These are phyloP conservation scores for Talaromyces sp. DNA, from an alignment of 2,329 filamentous ascomycete genomes.

Conservation along the genomic window DNA sequence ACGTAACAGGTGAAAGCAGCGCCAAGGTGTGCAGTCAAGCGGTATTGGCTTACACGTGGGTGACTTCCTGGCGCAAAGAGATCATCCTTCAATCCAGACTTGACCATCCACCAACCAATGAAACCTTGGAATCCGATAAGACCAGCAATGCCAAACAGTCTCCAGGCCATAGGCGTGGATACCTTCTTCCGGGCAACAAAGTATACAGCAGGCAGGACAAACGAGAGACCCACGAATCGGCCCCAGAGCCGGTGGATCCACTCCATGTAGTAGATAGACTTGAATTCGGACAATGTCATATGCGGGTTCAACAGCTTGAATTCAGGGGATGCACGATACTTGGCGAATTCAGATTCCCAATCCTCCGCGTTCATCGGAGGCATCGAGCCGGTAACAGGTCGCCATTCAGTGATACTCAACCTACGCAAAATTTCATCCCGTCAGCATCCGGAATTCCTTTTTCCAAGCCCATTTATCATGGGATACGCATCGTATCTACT, in stretches of 20 bases:
- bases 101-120: conserved; percentile 99
- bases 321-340: conserved; percentile 90
- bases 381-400: conserved; percentile 87
- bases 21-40: conserved; percentile 83
- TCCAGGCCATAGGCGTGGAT: conserved; percentile 73
- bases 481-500: neutral
- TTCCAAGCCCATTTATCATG: neutral
- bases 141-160: conserved; percentile 78
- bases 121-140: conserved; percentile 94
- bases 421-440: conserved; percentile 49
- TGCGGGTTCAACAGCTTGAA: conserved; percentile 88
- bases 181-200: conserved; percentile 82
- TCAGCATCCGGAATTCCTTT: conserved; percentile 12
- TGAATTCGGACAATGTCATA: conserved; percentile 93
- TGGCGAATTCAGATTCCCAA: conserved; percentile 91
- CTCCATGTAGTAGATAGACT: conserved; percentile 99
- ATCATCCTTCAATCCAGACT: conserved; percentile 92
- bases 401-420: conserved; percentile 98
- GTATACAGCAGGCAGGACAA: conserved; percentile 84
- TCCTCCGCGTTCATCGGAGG: conserved; percentile 77
- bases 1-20: conserved; percentile 91
- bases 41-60: conserved; percentile 92
- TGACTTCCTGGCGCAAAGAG: conserved; percentile 88
- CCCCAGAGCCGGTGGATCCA: conserved; percentile 97
- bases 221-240: conserved; percentile 84